Base-by-base conservation (phyloP, 2,329 filamentous ascomycete species). In the Clonostachys byssicola region DNA sequence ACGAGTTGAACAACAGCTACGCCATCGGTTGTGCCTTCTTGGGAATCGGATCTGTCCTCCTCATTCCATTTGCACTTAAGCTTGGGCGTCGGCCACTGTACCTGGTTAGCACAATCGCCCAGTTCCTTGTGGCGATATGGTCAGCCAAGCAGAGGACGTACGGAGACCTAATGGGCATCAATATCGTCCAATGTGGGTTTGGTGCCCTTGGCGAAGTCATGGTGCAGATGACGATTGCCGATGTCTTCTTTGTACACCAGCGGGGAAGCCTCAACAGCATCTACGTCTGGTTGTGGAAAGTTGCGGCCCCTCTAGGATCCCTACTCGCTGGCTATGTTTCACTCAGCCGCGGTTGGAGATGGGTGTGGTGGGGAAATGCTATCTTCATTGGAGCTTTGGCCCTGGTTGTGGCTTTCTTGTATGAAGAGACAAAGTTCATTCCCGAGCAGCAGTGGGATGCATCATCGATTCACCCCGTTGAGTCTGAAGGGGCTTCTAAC, bases 191-290 rank as follows among this genome's bases (percentile, higher is more conserved):
- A 44, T 48, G 49, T 14, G 23, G 42, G 4, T 43, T 50, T 40
- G 46, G 46, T 30, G 41, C 16, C 30, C 62, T 70, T 39, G 66
- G 52, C 0, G 72, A 77, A 53, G 60, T 62, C 0, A 58, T 75
- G 23, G 66, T 74, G 1, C 71, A 74, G 47, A 70, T 75, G 58
- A 75, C 72, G 0, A 65, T 75, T 12, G 65, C 66, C 12, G 72
- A 76, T 51, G 46, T 77, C 40, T 76, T 70, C 56, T 76, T 76
- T 48, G 63, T 75, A 5, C 73, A 76, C 44, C 61, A 77, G 46
- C 63, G 69, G 18, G 73, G 69, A 2, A 54, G 61, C 3, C 72
- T 74, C 68, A 80, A 77, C 50, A 61, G 59, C 0, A 62, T 74
- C 12, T 79, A 73, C 49, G 58, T 72, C 47, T 70, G 62, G 49